Conservation (phyloP, 345 rosid species). For the Arabidopsis arenosa region DNA sequence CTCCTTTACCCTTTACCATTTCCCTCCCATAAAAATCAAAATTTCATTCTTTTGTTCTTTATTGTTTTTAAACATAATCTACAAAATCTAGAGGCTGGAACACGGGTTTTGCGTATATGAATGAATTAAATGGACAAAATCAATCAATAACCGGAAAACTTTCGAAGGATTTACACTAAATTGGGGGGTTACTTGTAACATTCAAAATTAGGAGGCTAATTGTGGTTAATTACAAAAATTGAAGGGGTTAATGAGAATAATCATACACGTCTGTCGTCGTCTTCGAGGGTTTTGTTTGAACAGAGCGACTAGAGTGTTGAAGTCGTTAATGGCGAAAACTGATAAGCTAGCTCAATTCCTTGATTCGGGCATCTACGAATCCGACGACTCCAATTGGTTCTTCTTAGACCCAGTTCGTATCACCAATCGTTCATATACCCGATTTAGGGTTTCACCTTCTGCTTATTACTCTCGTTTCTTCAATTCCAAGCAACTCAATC, state of each 20-base stretch:
- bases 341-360: conserved; percentile 47
- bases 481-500: conserved; percentile 42
- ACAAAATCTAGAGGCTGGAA: not conserved
- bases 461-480: conserved; percentile 83
- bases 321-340: conserved; percentile 49
- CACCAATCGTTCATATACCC: conserved; percentile 61
- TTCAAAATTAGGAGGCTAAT: conserved; percentile 6
- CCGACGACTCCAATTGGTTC: conserved; percentile 50
- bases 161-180: not conserved
- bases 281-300: conserved; percentile 6
- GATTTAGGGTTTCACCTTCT: conserved; percentile 65
- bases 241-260: conserved; percentile 15
- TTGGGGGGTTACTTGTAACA: not conserved
- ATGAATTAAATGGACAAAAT: conserved; percentile 2
- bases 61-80: not conserved
- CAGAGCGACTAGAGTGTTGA: not conserved
- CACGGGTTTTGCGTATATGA: not conserved
- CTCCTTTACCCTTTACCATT: conserved; percentile 7
- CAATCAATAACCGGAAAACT: not conserved
- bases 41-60: not conserved
- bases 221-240: not conserved
- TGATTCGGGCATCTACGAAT: conserved; percentile 60
- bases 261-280: not conserved
- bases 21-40: conserved; percentile 27
- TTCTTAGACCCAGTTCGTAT: conserved; percentile 79